Evolutionary conservation across 2,329 filamentous ascomycete genomes (phyloP).

Genomic region (Hypoxylon sp.): DNA sequence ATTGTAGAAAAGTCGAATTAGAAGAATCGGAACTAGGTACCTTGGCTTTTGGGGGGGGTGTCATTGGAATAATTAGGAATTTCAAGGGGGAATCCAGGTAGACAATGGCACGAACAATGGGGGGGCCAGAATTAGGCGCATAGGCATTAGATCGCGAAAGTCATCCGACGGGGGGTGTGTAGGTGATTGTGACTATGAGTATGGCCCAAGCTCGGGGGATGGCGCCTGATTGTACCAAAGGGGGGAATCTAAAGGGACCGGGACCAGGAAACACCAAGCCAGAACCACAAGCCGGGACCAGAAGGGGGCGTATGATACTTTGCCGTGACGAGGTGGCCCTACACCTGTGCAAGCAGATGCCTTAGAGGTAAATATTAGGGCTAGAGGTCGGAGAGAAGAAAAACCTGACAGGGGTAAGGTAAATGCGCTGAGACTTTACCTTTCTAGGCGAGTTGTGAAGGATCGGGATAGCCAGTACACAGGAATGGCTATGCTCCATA

Average conservation of each 20-base stretch:
- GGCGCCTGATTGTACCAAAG: slow-evolving; percentile 40
- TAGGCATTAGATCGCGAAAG: slow-evolving; percentile 44
- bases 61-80: slow-evolving; percentile 42
- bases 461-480: background rate
- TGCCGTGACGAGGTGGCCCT: slow-evolving; percentile 32
- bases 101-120: slow-evolving; percentile 16
- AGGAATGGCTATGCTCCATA: background rate
- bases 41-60: slow-evolving; percentile 39
- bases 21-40: slow-evolving; percentile 52
- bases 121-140: slow-evolving; percentile 38
- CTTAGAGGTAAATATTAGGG: background rate
- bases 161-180: slow-evolving; percentile 39
- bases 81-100: slow-evolving; percentile 37
- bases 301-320: slow-evolving; percentile 35
- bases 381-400: slow-evolving; percentile 2
- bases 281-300: slow-evolving; percentile 6
- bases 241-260: slow-evolving; percentile 2
- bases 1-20: slow-evolving; percentile 50
- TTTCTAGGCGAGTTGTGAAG: slow-evolving; percentile 16
- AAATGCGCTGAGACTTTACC: slow-evolving; percentile 35
- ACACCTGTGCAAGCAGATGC: slow-evolving; percentile 9
- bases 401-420: slow-evolving; percentile 26
- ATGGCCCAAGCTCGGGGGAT: slow-evolving; percentile 39
- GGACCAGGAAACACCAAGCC: too few species aligned
- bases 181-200: slow-evolving; percentile 9